Percentiles rank a stretch among this genome's conserved stretches.
Conservation (phyloP, 2,329 filamentous ascomycete genomes). For the Boeremia lycopersici region DNA sequence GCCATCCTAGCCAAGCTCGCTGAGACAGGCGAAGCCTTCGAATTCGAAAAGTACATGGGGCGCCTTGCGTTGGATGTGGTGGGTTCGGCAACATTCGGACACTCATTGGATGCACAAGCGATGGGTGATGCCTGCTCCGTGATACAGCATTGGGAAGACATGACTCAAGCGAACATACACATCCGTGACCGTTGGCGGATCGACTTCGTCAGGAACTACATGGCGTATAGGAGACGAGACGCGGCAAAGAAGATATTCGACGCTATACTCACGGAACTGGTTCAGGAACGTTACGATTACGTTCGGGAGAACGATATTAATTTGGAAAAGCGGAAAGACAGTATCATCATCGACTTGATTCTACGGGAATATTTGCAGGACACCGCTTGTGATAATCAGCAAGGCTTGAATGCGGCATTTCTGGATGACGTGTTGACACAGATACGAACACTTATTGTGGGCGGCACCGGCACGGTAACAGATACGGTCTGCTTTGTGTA, state of each 20-base stretch:
- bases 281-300: constrained; percentile 47
- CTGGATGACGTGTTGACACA: constrained; percentile 44
- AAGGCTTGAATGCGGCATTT: constrained; percentile 42
- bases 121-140: constrained; percentile 20
- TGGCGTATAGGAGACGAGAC: constrained; percentile 16
- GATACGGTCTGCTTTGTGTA: constrained; percentile 38
- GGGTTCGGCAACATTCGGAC: constrained; percentile 31
- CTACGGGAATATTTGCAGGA: constrained; percentile 36
- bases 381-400: constrained; percentile 10
- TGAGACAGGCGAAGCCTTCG: constrained; percentile 29
- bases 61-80: constrained; percentile 39
- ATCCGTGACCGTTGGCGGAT: constrained; percentile 18
- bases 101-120: constrained; percentile 32
- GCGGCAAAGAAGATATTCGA: constrained; percentile 35
- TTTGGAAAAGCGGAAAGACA: constrained; percentile 44
- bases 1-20: constrained; percentile 28
- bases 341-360: constrained; percentile 45
- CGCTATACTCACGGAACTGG: constrained; percentile 38
- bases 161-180: constrained; percentile 19
- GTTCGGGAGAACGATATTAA: constrained; percentile 39
- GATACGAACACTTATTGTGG: constrained; percentile 51
- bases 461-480: constrained; percentile 52
- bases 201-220: constrained; percentile 27
- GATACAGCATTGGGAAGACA: constrained; percentile 28
- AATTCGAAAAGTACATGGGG: constrained; percentile 29